A percentile compares a stretch with the other conserved stretches of the same genome.
Conservation (phyloP, 306 rosid species). For the Casuarina cunninghamiana region DNA sequence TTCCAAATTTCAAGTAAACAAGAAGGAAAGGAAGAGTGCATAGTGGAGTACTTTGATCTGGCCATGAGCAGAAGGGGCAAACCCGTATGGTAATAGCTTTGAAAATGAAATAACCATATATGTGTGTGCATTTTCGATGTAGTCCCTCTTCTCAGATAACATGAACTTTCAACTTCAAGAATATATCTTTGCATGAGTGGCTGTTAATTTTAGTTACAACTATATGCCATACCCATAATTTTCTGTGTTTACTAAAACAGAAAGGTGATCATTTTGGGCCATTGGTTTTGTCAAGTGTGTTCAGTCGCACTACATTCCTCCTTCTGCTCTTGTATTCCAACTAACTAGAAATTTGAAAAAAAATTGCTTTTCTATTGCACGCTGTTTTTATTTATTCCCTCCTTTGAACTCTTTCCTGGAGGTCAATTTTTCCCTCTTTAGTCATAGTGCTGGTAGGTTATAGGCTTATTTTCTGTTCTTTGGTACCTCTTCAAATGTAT, state of each 20-base stretch:
- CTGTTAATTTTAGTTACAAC: neutral
- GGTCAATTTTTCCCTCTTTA: neutral
- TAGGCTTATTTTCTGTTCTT: slow-evolving; percentile 1
- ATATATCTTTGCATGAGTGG: neutral
- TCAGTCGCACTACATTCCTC: neutral
- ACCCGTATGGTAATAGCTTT: neutral
- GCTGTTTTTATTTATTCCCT: neutral
- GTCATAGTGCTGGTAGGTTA: neutral
- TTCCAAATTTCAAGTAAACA: neutral
- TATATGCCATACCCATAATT: neutral
- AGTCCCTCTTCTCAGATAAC: neutral
- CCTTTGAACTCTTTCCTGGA: neutral
- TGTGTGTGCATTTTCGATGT: neutral
- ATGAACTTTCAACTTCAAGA: neutral
- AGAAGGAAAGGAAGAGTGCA: neutral
- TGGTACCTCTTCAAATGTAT: neutral
- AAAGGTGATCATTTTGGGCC: neutral
- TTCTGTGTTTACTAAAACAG: neutral
- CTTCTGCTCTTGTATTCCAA: neutral
- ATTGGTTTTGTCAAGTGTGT: neutral
- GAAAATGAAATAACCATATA: neutral
- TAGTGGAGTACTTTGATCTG: neutral
- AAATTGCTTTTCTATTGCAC: neutral
- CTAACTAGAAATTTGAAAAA: neutral
- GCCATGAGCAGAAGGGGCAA: neutral